Percentiles rank a stretch among this genome's conserved stretches.
Evolutionary conservation across 352 stramenopile genomes (phyloP).

Genomic region (Paralagenidium karlingii): DNA sequence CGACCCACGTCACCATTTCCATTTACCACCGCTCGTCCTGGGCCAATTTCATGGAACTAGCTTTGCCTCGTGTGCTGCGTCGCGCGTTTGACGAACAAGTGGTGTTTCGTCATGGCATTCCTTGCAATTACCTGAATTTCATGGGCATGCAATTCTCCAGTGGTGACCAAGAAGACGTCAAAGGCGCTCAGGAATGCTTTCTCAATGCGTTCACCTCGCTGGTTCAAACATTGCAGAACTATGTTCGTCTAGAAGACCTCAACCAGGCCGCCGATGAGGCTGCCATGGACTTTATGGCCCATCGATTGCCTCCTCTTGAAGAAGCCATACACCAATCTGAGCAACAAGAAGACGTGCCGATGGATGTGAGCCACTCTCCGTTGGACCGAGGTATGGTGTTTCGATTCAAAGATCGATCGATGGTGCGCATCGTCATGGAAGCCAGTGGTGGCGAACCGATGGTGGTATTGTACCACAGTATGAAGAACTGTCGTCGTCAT

Average conservation of each 20-base stretch:
- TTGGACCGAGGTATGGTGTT: constrained; percentile 31
- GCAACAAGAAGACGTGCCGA: constrained; percentile 2
- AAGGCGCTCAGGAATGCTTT: too few species aligned
- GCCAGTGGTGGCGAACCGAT: constrained; percentile 45
- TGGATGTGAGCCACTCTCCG: constrained; percentile 15
- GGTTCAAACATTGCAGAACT: constrained; percentile 28
- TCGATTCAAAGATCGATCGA: constrained; percentile 51
- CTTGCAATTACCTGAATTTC: constrained; percentile 55
- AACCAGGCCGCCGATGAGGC: constrained; percentile 64
- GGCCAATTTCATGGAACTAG: constrained; percentile 79
- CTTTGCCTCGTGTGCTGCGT: constrained; percentile 58
- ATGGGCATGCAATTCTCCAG: constrained; percentile 51
- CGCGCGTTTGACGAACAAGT: constrained; percentile 71
- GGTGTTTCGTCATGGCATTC: constrained; percentile 53
- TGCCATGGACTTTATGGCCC: constrained; percentile 58
- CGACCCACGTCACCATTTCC: constrained; percentile 78
- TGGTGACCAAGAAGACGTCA: constrained; percentile 19
- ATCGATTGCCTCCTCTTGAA: constrained; percentile 39
- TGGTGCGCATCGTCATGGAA: constrained; percentile 52
- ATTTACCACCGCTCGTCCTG: constrained; percentile 84
- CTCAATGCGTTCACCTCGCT: constrained; percentile 25
- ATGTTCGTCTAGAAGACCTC: constrained; percentile 35
- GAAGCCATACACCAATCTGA: constrained; percentile 3
- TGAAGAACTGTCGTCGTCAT: constrained; percentile 63
- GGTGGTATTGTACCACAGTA: constrained; percentile 57